Evolutionary conservation across 305 asterid species (phyloP), one percentile per base, ranked within the genome.

Genomic region (Caryopteris hybrid): DNA sequence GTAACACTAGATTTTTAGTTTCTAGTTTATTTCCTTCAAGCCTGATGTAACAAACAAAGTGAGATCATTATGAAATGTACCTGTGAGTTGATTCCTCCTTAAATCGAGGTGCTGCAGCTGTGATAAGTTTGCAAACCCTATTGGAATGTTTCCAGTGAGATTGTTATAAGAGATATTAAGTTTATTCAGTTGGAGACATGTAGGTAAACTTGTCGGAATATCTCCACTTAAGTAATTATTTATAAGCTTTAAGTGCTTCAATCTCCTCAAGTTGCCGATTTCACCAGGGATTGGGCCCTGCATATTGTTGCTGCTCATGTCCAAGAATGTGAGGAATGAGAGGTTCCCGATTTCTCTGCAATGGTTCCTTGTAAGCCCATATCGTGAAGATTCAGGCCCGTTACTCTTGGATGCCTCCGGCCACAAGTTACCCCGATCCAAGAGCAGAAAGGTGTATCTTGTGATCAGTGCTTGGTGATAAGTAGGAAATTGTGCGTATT

Each of bases 271-370:
- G n/a, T 10, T 17, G 11, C 69, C 43, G 11, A 61, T 25, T 61
- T 64, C 58, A 9, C 8, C 1, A 1, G 69, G 69, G 14, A 64
- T 47, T 10, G 2, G 7, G 12, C 69, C 69, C 0, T 12, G 6
- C 18, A 64, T 9, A 22, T 16, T 64, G 58, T 64, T 64, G 31
- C 33, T 33, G 8, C 58, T 20, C 8, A 47, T 3, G 16, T 47
- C 46, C 13, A 64, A 33, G 58, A 17, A 18, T 2, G 12, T 13
- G 0, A 64, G n/a, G 8, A 47, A 47, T 0, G 69, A 31, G 3
- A 64, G 58, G 45, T 64, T 64, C 9, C 58, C 47, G 20, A 64
- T 64, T 45, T 62, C 69, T 27, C 10, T 20, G 47, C 41, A n/a
- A 62, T 45, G 25, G 25, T 43, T 10, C 68, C 68, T 25, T 9